Percentiles rank a stretch among this genome's conserved stretches.
Conservation (phyloP, 805 yeast species). For the Millerozyma acaciae region DNA sequence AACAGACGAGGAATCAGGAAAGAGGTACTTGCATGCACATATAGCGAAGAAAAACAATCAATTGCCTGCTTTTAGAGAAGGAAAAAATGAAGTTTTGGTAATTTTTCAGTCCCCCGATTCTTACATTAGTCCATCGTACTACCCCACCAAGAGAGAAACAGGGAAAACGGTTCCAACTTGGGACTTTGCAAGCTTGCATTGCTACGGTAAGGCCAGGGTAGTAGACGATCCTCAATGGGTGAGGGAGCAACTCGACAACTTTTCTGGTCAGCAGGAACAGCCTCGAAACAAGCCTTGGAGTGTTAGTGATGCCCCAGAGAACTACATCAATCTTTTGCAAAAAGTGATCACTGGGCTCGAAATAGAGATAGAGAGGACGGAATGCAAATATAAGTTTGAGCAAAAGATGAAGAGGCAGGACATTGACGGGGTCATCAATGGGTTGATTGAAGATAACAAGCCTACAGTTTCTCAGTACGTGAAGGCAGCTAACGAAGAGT, state of each 20-base stretch:
- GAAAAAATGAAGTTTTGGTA: slow-evolving; percentile 40
- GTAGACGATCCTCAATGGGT: slow-evolving; percentile 46
- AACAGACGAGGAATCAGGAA: slow-evolving; percentile 30
- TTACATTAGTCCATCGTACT: slow-evolving; percentile 59
- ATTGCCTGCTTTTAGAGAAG: slow-evolving; percentile 32
- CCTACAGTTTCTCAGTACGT: slow-evolving; percentile 25
- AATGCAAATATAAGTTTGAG: slow-evolving; percentile 57
- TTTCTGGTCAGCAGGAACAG: slow-evolving; percentile 48
- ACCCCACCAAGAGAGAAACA: slow-evolving; percentile 50
- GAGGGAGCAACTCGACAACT: slow-evolving; percentile 36
- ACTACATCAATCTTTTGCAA: slow-evolving; percentile 38
- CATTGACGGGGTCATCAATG: slow-evolving; percentile 49
- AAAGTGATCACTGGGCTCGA: slow-evolving; percentile 55
- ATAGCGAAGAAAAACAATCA: slow-evolving; percentile 53
- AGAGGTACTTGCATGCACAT: slow-evolving; percentile 48
- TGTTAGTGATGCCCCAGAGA: slow-evolving; percentile 54
- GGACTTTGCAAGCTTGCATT: slow-evolving; percentile 59
- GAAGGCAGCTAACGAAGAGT: slow-evolving; percentile 17
- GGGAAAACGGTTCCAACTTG: slow-evolving; percentile 69
- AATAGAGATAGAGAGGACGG: slow-evolving; percentile 43
- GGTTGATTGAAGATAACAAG: slow-evolving; percentile 37
- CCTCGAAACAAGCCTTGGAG: slow-evolving; percentile 46
- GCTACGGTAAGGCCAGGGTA: slow-evolving; percentile 47
- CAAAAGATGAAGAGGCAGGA: slow-evolving; percentile 46
- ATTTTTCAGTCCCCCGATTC: slow-evolving; percentile 50